Evolutionary conservation across 106 monocot species (phyloP), one percentile per base, ranked within the genome.

Genomic region (Allium sativum): DNA sequence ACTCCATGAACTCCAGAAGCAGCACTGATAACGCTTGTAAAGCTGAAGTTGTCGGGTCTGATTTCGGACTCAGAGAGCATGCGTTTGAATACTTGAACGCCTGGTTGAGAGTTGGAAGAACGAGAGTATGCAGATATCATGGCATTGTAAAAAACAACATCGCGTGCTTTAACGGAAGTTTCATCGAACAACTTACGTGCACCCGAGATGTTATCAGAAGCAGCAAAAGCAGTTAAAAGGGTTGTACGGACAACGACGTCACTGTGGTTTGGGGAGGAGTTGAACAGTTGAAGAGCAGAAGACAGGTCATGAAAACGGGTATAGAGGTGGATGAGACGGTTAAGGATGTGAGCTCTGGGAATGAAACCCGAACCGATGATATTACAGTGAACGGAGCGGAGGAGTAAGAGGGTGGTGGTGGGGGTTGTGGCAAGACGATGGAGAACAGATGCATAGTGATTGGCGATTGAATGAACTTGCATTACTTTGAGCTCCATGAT

Each of bases 311-410:
- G 53, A 61, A 73, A 79, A 45, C 69, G 74, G 58, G 78, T 42
- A 74, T 98, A 98, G 70, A 98, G 76, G 66, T 84, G 67, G 67
- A 91, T 67, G 74, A 98, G 80, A 75, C 79, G 91, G 85, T 88
- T 91, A 76, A 82, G 70, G 76, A 98, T 58, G 84, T 87, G 82
- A 61, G 66, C 21, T 40, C 80, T 77, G 65, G 91, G 96, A 12
- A 40, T 42, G 76, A 91, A 80, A 64, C 84, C 88, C 59, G 96
- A 84, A 74, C 74, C 17, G 66, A 85, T 53, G 67, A 91, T 68
- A 82, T 76, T 81, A 52, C 76, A 74, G 72, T 98, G 96, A 75
- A 96, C 61, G 59, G 76, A 52, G 70, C 95, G 95, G 69, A 91
- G 87, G 75, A 55, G 85, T 78, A 81, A 81, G 62, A 12, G 53